Base-by-base conservation (phyloP, 768 basidiomycete genomes). In the Mycena maculata region DNA sequence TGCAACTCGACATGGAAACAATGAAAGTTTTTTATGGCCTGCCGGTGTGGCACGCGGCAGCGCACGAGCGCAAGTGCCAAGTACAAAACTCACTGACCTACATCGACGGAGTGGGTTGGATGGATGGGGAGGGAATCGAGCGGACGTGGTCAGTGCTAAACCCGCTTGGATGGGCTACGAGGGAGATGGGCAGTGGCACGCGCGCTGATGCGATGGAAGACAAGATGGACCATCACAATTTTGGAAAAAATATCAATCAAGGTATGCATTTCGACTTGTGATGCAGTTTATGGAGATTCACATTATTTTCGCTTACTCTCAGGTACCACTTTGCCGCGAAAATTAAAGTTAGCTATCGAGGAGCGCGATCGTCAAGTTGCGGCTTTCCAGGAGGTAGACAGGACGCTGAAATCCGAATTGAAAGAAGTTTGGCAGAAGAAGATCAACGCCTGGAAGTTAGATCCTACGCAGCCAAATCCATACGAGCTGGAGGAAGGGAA, bases 181-280 rank as follows among this genome's bases (percentile, higher is more conserved):
- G 73, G 15, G 76, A 81, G n/a, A 80, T 78, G 77, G 74, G 74
- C 0, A 68, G 72, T 0, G 75, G 76, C 0, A 36, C 66, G 1
- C 65, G 73, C 0, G 57, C 69, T 3, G 77, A 79, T 23, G 70
- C 72, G 0, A 23, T 82, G 1, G 76, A 82, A 22, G 67, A 71
- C 30, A 47, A 57, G 25, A 53, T 54, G 13, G 77, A 80, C 39
- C 45, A 69, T 13, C 73, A 61, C 25, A 70, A 69, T 31, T 67
- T 33, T 54, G 15, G 28, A 2, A 72, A 72, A 53, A 66, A 68
- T 27, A 25, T 69, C 5, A 45, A 49, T 0, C 33, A 44, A 30
- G 61, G 61, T 62, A 27, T 0, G 52, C 45, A 5, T 11, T 41
- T 16, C 30, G 28, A 28, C 48, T 30, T 15, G 10, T 16, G 11